Base-by-base conservation (phyloP, 2,329 filamentous ascomycete genomes). In the Aspergillus tubingensis region DNA sequence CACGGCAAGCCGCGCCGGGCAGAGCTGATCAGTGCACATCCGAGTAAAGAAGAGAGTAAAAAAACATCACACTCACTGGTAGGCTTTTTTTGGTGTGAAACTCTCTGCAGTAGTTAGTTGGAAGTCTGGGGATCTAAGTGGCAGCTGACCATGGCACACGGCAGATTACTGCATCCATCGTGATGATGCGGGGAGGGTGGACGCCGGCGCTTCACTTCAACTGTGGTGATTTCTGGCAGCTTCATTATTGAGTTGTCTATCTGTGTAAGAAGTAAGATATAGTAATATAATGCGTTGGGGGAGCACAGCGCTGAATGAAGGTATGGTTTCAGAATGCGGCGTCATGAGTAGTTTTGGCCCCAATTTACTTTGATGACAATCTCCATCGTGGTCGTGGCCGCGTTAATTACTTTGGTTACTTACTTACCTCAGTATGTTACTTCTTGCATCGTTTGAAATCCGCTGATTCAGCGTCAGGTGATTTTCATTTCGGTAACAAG, bases 1-100 rank as follows among this genome's bases (percentile, higher is more conserved):
- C 62, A 66, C 63, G 63, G 60, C 63, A 64, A 63, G 64, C 63
- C 61, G 64, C 63, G 48, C 57, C 56, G 62, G 57, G 44, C 52
- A 53, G 59, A 60, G 41, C 13, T 60, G 60, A 58, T 65, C 54
- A 65, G 52, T 65, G 51, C 64, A 59, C 62, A 65, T 65, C 65
- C 63, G 58, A 67, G 52, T 54, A 55, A 54, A 30, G n/a, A 8
- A 50, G 32, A 5, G 11, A 36, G 4, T 5, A 3, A 23, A 3
- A 36, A 36, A 10, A 36, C 32, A 36, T 15, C 32, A 30, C 25
- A 11, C 27, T 30, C 27, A 30, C 41, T 44, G 41, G 41, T 19
- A 44, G 41, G n/a, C 41, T 19, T 17, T 10, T 10, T 4, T 17
- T 6, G 41, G 17, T 44, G 41, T 44, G 17, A 44, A 44, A 19